Base-by-base conservation (phyloP, 257 asterid genomes). In the Salvia miltiorrhiza region DNA sequence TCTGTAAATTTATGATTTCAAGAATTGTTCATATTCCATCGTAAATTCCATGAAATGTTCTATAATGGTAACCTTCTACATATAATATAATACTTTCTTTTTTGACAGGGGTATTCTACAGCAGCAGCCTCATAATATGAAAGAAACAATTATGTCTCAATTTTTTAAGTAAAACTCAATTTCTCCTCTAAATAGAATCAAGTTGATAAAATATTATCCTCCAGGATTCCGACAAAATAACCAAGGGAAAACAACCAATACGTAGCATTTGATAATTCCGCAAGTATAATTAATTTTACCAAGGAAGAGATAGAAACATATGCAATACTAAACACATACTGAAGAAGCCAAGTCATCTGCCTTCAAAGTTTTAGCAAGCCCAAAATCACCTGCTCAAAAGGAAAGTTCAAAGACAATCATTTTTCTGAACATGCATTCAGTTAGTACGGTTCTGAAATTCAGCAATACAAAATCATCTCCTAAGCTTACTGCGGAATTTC, bases 261-360 rank as follows among this genome's bases (percentile, higher is more conserved):
- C 33, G 35, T 32, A 56, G 45, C 41, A 28, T 57, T 21, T 50
- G 19, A 44, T 17, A 21, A 53, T 70, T 69, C 41, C 49, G 1
- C 20, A 26, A 39, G 24, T 49, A 35, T 53, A 67, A 17, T 53
- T 16, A 45, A 55, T 7, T 67, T 55, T n/a, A 12, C 52, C 61
- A 47, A 30, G 63, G 24, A 62, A 64, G 43, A 75, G 26, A 21
- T 35, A 55, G 26, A 67, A 21, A 55, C 28, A 9, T 40, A 24
- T 4, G 75, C 73, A 37, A 73, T 44, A 73, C 67, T 43, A 74
- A 62, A 40, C 30, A 82, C 96, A 63, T 87, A 94, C 99, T 8
- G 99, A 94, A 80, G 99, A 94, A 75, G 99, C 95, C 93, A 94
- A 84, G 84, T 94, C 98, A 79, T 94, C 99, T 64, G 96, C 96